These are phyloP conservation scores for Cucumis sativus DNA, from an alignment of 306 rosid species.

Conservation along the genomic window Cucumber_9930_V3 NC_026657.2:37517001-37517500, in stretches of 20 bases:
- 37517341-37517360: neutral
- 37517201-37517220: no score
- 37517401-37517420: neutral
- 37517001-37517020: neutral
- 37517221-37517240: no score
- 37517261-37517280: neutral
- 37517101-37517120: neutral
- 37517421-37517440: neutral
- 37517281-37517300: neutral
- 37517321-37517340: neutral
- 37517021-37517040: neutral
- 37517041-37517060: no score
- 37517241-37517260: neutral
- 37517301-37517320: neutral
- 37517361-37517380: neutral
- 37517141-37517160: neutral
- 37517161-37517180: neutral
- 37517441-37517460: neutral
- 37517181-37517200: neutral
- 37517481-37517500: neutral
- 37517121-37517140: neutral
- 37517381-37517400: neutral
- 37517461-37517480: neutral
- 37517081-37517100: neutral
- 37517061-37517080: neutral